These are phyloP conservation scores for Dentipellis sp. DNA, from an alignment of 768 basidiomycete species.

Conservation along the genomic window DNA sequence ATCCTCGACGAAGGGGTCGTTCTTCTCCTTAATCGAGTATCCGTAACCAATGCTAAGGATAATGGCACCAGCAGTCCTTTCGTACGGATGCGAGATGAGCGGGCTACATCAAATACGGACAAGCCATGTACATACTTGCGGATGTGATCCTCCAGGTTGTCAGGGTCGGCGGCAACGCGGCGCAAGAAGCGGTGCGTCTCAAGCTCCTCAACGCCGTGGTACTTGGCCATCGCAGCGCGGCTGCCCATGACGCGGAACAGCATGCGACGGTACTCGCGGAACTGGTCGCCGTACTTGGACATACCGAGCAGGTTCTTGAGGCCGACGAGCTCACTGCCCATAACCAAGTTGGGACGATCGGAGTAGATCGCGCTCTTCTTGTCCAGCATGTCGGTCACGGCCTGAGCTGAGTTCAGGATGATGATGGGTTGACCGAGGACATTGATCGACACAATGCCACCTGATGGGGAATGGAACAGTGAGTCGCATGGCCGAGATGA, in stretches of 20 bases:
- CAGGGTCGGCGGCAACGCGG: slow-evolving; percentile 4
- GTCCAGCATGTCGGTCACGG: slow-evolving; percentile 35
- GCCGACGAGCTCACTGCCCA: slow-evolving; percentile 43
- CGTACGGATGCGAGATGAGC: not conserved
- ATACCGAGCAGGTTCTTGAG: slow-evolving; percentile 32
- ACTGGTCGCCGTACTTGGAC: slow-evolving; percentile 32
- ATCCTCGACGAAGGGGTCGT: slow-evolving; percentile 18
- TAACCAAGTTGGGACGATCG: slow-evolving; percentile 33
- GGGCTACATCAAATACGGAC: no score
- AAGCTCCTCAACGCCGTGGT: slow-evolving; percentile 3
- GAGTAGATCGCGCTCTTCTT: slow-evolving; percentile 39
- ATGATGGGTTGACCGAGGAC: slow-evolving; percentile 33
- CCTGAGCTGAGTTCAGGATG: slow-evolving; percentile 34
- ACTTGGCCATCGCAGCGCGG: not conserved
- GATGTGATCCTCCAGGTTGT: slow-evolving; percentile 1
- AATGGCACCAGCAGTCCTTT: slow-evolving; percentile 18
- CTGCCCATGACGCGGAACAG: slow-evolving; percentile 34
- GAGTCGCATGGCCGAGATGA: no score
- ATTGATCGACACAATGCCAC: slow-evolving; percentile 8
- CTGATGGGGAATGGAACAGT: not conserved
- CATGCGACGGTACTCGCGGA: slow-evolving; percentile 34
- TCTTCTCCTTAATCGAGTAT: slow-evolving; percentile 12
- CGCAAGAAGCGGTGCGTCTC: slow-evolving; percentile 8
- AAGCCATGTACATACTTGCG: not conserved
- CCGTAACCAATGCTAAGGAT: slow-evolving; percentile 24